Evolutionary conservation across 1,139 yeast genomes (phyloP).

Genomic region (Nematodospora anomalae): DNA sequence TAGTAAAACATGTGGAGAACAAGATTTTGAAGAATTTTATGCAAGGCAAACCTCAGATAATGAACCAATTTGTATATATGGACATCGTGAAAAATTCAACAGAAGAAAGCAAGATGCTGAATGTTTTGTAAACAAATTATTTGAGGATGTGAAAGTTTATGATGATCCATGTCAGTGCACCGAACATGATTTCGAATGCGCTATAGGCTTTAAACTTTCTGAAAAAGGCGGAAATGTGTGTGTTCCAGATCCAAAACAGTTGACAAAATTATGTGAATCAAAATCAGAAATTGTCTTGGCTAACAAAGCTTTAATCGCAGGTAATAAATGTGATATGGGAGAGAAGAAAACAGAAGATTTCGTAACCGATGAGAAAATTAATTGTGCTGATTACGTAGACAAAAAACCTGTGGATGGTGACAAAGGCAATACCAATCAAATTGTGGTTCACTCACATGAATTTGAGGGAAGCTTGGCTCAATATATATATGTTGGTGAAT

Average conservation of each 20-base stretch:
- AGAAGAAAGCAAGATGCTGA: constrained; percentile 69
- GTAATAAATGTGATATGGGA: constrained; percentile 47
- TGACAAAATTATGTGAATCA: constrained; percentile 29
- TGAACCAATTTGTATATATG: constrained; percentile 67
- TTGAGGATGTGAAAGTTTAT: constrained; percentile 55
- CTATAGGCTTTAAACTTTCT: constrained; percentile 49
- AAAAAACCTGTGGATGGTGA: constrained; percentile 28
- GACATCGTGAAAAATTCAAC: constrained; percentile 64
- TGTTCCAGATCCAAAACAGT: constrained; percentile 45
- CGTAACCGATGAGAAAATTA: constrained; percentile 24
- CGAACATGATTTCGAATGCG: constrained; percentile 72
- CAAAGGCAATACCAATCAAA: constrained; percentile 22
- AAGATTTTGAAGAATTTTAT: constrained; percentile 70
- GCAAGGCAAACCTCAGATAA: constrained; percentile 51
- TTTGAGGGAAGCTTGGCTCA: constrained; percentile 50
- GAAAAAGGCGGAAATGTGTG: constrained; percentile 47
- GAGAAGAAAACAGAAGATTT: constrained; percentile 26
- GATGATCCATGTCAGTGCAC: constrained; percentile 69
- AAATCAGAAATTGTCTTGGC: constrained; percentile 28
- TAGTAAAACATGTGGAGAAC: constrained; percentile 48
- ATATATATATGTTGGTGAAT: constrained; percentile 58
- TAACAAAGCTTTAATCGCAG: constrained; percentile 46
- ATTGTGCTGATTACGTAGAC: constrained; percentile 35
- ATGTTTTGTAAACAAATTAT: constrained; percentile 66
- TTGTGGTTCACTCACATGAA: constrained; percentile 16